phyloP scores from a whole-genome alignment of 768 basidiomycete species.

The Galerina sulciceps region DNA sequence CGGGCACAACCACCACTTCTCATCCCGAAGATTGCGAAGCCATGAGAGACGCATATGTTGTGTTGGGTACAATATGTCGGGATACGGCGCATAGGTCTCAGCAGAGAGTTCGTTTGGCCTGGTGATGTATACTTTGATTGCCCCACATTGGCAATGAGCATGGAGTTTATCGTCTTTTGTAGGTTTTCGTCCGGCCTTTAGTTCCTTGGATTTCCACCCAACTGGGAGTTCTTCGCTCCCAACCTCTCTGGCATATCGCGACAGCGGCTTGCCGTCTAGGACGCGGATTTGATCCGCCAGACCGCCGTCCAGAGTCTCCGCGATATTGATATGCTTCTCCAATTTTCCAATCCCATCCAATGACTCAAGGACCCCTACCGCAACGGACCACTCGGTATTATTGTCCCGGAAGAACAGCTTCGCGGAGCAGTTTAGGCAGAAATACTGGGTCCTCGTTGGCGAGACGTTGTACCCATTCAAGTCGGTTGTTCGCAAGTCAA shows the following conservation, averaged over 20 bases:
- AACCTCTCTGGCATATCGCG: slow-evolving; percentile 18
- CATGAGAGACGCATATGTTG: slow-evolving; percentile 24
- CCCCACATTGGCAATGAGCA: slow-evolving; percentile 31
- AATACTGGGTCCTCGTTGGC: slow-evolving; percentile 25
- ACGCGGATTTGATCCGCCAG: slow-evolving; percentile 28
- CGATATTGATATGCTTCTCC: slow-evolving; percentile 28
- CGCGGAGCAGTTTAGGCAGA: slow-evolving; percentile 32
- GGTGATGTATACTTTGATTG: slow-evolving; percentile 26
- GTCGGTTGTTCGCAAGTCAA: slow-evolving; percentile 8
- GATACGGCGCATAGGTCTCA: slow-evolving; percentile 25
- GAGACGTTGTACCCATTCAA: slow-evolving; percentile 27
- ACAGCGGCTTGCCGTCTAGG: slow-evolving; percentile 22
- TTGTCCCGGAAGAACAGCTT: slow-evolving; percentile 22
- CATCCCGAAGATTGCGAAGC: slow-evolving; percentile 25
- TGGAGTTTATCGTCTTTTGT: slow-evolving; percentile 10
- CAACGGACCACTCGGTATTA: slow-evolving; percentile 24
- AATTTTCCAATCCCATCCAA: slow-evolving; percentile 25
- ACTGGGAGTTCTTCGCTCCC: slow-evolving; percentile 23
- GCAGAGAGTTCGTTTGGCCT: slow-evolving; percentile 25
- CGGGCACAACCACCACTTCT: slow-evolving; percentile 34
- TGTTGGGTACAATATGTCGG: slow-evolving; percentile 28
- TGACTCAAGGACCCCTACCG: slow-evolving; percentile 28
- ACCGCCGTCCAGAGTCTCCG: slow-evolving; percentile 35
- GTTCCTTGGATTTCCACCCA: slow-evolving; percentile 22
- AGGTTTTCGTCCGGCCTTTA: background rate